A percentile compares a stretch with the other conserved stretches of the same genome.
These are phyloP conservation scores for Penicillium antarcticum DNA, from an alignment of 495 filamentous ascomycete genomes.

Conservation along the genomic window DNA sequence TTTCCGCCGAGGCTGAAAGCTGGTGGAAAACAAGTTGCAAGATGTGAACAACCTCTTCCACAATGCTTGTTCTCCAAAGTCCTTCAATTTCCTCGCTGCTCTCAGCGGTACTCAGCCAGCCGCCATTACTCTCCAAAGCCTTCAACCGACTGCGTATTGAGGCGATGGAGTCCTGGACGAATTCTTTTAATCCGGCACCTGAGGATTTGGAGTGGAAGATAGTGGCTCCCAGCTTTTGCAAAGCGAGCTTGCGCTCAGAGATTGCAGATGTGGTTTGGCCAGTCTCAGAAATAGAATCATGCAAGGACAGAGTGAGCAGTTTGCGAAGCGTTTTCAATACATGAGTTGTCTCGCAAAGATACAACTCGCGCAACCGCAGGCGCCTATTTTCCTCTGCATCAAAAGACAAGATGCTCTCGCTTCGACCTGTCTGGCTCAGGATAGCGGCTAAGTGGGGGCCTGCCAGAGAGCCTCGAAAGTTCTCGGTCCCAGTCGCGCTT, in stretches of 20 bases:
- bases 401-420: conserved; percentile 54
- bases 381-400: conserved; percentile 54
- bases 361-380: conserved; percentile 60
- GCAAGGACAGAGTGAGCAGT: conserved; percentile 36
- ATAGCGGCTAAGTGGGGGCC: conserved; percentile 39
- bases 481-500: conserved; percentile 59
- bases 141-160: conserved; percentile 44
- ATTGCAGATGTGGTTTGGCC: not conserved
- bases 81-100: conserved; percentile 52
- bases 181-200: conserved; percentile 23
- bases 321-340: conserved; percentile 43
- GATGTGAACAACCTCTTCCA: conserved; percentile 68
- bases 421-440: conserved; percentile 30
- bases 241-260: conserved; percentile 15
- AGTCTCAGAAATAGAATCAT: conserved; percentile 14
- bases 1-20: conserved; percentile 51
- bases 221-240: conserved; percentile 27
- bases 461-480: conserved; percentile 48
- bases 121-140: conserved; percentile 44
- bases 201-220: conserved; percentile 30
- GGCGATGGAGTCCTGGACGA: conserved; percentile 39
- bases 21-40: conserved; percentile 71
- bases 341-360: conserved; percentile 63
- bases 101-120: conserved; percentile 48
- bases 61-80: conserved; percentile 58